Percentiles rank a stretch among this genome's conserved stretches.
phyloP scores from a whole-genome alignment of 2,329 filamentous ascomycete genomes.

The Penicillium sp. region DNA sequence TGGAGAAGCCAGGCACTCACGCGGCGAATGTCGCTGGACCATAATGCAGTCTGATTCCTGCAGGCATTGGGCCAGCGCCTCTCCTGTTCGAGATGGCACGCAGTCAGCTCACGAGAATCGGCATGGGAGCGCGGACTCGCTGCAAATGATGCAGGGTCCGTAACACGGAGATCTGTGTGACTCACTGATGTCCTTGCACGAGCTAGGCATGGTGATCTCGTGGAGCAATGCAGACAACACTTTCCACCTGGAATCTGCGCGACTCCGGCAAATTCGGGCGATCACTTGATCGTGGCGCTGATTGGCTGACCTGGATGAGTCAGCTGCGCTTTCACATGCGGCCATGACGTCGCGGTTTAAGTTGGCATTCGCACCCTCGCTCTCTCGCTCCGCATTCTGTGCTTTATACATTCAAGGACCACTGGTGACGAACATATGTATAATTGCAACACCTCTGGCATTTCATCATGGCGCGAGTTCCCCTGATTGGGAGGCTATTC shows the following conservation, averaged over 20 bases:
- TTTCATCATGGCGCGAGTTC: constrained; percentile 57
- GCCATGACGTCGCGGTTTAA: constrained; percentile 24
- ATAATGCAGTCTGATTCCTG: constrained; percentile 96
- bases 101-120: constrained; percentile 17
- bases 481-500: constrained; percentile 61
- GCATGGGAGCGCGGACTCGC: background rate
- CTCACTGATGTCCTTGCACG: constrained; percentile 94
- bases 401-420: too few relatives aligned
- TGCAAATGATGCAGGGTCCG: background rate
- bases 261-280: constrained; percentile 20
- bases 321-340: constrained; percentile 33
- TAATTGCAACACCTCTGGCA: too few relatives aligned
- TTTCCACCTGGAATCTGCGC: background rate
- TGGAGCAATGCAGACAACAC: too few relatives aligned
- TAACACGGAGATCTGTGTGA: constrained; percentile 19
- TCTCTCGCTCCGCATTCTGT: too few relatives aligned
- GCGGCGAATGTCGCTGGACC: constrained; percentile 78
- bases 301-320: constrained; percentile 32
- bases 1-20: constrained; percentile 83
- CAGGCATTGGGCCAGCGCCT: constrained; percentile 88
- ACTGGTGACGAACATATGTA: too few relatives aligned
- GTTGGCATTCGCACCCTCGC: too few relatives aligned
- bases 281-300: constrained; percentile 14
- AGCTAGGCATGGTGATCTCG: constrained; percentile 72
- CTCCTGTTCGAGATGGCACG: constrained; percentile 57